Percentiles rank a stretch among this genome's conserved stretches.
Evolutionary conservation across 2,329 filamentous ascomycete genomes (phyloP).

Genomic region (Pestalotiopsis sp.): DNA sequence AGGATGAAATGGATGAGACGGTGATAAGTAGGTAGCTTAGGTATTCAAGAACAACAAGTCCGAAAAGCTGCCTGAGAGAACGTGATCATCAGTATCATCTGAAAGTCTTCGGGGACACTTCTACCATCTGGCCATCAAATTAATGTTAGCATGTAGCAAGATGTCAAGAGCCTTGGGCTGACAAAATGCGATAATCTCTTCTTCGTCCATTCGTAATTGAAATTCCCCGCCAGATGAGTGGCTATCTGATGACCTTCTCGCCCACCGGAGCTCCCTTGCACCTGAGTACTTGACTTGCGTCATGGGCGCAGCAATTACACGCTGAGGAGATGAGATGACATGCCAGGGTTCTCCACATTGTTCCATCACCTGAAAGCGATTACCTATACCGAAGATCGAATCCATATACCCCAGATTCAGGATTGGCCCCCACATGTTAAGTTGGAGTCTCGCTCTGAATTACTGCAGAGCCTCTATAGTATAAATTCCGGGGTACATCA

Average conservation of each 20-base stretch:
- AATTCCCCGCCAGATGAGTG: no score
- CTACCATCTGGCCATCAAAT: no score
- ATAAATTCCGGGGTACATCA: background rate
- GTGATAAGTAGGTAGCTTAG: background rate
- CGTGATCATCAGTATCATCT: no score
- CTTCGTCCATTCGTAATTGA: no score
- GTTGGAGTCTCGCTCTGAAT: background rate
- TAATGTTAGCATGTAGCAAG: no score
- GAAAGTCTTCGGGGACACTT: no score
- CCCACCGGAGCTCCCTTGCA: background rate
- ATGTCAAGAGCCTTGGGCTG: no score
- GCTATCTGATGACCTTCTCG: no score
- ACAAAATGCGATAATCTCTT: no score
- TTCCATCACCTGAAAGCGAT: background rate
- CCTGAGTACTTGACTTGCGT: background rate
- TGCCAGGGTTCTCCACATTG: background rate
- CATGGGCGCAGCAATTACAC: background rate
- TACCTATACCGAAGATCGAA: background rate
- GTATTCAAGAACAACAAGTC: background rate
- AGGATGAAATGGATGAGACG: background rate
- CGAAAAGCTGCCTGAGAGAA: no score
- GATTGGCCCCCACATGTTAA: background rate
- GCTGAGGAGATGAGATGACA: background rate
- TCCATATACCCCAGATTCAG: background rate
- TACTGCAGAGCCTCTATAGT: background rate